These are phyloP conservation scores for Acacia melanoxylon DNA, from an alignment of 306 rosid species.

Conservation along the genomic window DNA sequence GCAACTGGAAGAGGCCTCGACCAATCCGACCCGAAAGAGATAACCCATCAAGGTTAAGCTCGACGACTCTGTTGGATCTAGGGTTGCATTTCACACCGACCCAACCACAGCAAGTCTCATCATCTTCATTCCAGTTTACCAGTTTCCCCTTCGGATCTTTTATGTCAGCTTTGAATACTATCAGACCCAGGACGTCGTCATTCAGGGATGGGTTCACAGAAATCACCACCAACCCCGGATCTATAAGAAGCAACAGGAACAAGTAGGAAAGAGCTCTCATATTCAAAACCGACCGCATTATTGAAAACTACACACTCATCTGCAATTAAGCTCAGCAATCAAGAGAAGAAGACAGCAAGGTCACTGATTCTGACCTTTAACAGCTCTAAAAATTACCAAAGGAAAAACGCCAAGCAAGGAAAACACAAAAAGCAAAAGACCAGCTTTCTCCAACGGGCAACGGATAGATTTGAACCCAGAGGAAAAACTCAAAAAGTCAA, in stretches of 20 bases:
- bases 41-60: constrained; percentile 79
- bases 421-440: not conserved
- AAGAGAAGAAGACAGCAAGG: not conserved
- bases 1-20: constrained; percentile 73
- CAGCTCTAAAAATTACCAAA: not conserved
- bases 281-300: constrained; percentile 46
- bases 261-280: constrained; percentile 44
- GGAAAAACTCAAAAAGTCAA: not conserved
- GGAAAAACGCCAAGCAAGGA: not conserved
- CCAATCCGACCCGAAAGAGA: constrained; percentile 83
- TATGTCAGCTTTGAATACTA: constrained; percentile 89
- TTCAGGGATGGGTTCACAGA: constrained; percentile 80
- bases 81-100: constrained; percentile 82
- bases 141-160: constrained; percentile 81
- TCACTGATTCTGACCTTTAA: constrained; percentile 12
- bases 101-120: constrained; percentile 80
- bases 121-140: constrained; percentile 86
- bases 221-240: constrained; percentile 33
- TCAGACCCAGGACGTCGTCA: constrained; percentile 94
- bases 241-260: constrained; percentile 40
- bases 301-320: constrained; percentile 47
- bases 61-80: constrained; percentile 85
- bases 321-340: constrained; percentile 28
- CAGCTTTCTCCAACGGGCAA: constrained; percentile 46
- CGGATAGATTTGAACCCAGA: constrained; percentile 48